Evolutionary conservation across 179 eudicot species (phyloP).

Genomic region (Silene vulgaris): DNA sequence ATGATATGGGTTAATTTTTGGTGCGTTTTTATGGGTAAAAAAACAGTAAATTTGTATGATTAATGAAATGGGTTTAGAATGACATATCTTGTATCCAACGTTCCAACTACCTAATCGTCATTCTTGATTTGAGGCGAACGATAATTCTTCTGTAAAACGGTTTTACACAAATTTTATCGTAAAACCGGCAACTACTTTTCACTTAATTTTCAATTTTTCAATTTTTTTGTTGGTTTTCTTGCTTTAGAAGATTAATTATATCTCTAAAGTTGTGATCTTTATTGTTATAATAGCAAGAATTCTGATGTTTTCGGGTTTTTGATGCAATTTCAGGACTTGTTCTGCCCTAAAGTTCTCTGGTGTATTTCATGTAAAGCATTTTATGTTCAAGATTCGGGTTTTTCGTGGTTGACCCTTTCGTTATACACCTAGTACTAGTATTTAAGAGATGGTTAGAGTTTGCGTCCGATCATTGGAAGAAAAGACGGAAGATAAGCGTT

Average conservation of each 20-base stretch:
- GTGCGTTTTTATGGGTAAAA: neutral
- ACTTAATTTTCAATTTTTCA: neutral
- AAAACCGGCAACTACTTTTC: neutral
- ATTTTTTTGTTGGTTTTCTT: neutral
- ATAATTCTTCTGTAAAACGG: no score
- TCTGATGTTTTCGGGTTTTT: constrained; percentile 15
- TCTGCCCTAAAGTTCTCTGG: constrained; percentile 18
- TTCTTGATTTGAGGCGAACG: constrained; percentile 11
- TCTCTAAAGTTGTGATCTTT: neutral
- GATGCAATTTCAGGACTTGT: constrained; percentile 24
- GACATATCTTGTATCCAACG: constrained; percentile 22
- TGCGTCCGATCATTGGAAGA: neutral
- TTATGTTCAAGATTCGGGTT: neutral
- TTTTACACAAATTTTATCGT: no score
- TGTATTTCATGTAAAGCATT: constrained; percentile 21
- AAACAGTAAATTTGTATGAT: constrained; percentile 21
- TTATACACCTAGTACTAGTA: neutral
- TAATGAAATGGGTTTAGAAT: constrained; percentile 23
- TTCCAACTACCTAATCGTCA: constrained; percentile 7
- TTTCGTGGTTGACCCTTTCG: neutral
- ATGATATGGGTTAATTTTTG: constrained; percentile 5
- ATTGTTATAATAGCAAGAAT: neutral
- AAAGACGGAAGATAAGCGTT: constrained; percentile 8
- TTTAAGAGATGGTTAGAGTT: neutral
- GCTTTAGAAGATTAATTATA: neutral